Percentiles rank a stretch among this genome's conserved stretches.
Evolutionary conservation across 371 early-diverging fungal species (phyloP).

Genomic region (Funneliformis caledonium): DNA sequence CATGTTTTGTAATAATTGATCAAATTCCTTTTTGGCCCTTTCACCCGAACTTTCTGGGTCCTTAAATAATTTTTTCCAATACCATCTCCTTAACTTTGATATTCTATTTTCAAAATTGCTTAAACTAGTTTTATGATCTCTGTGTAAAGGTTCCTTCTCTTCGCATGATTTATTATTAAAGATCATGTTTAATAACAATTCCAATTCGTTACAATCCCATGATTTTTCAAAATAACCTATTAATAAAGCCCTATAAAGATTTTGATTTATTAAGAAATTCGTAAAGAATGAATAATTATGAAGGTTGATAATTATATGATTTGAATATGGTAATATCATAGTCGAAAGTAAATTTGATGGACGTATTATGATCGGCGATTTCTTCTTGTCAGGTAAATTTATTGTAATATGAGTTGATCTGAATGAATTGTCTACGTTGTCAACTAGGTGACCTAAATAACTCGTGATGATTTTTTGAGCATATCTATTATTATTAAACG

Average conservation of each 20-base stretch:
- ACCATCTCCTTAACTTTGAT: conserved; percentile 27
- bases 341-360: not conserved
- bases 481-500: conserved; percentile 32
- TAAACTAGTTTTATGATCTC: conserved; percentile 20
- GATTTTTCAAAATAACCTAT: conserved; percentile 39
- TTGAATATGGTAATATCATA: not conserved
- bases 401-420: conserved; percentile 18
- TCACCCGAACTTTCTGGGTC: not conserved
- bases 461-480: conserved; percentile 37
- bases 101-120: not conserved
- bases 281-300: conserved; percentile 40
- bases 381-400: conserved; percentile 25
- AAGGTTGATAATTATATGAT: conserved; percentile 24
- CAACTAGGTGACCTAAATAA: conserved; percentile 29
- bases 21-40: conserved; percentile 27
- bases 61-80: conserved; percentile 13
- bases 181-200: conserved; percentile 2
- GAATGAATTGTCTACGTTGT: not conserved
- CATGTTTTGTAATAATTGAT: conserved; percentile 15
- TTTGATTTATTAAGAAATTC: conserved; percentile 37
- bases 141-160: not conserved
- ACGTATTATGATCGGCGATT: conserved; percentile 15
- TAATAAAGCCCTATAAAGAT: conserved; percentile 34
- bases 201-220: conserved; percentile 37
- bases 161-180: not conserved